Base-by-base conservation (phyloP, 176 grass and related monocot species). In the Lolium multiflorum region DNA sequence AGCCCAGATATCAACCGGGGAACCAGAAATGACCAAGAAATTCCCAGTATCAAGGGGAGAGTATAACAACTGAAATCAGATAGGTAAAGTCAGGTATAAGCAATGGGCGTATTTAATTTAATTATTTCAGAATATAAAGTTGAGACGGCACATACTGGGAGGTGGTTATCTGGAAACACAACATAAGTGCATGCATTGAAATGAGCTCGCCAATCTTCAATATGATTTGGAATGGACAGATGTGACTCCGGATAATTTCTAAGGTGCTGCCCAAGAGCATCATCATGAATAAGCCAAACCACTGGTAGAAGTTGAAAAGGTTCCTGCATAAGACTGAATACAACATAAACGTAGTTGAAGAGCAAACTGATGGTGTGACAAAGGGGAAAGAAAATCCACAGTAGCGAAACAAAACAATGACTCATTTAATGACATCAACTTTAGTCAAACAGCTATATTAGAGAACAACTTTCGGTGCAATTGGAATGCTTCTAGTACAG, bases 241-340 rank as follows among this genome's bases (percentile, higher is more conserved):
- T 63, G 65, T 38, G 60, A 71, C 57, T 91, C 89, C 2, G 47
- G 54, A 81, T 93, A 89, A 77, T 74, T 69, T 84, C 75, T 90
- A 80, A 99, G 48, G 61, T 68, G 84, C 41, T 89, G 81, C 26
- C 94, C 97, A 79, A 99, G 90, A 77, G 81, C 88, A 81, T 96
- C 97, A 89, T 96, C 94, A 80, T 96, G 86, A 93, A 99, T 82
- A 86, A 99, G 84, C 97, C 97, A 99, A 73, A 99, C 66, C 65
- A 99, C 81, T 54, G 97, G 94, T 82, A 94, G 20, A 91, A 88
- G 89, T 83, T 62, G 82, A 66, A 96, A 99, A 80, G 97, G 94
- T 81, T 99, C 92, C 90, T 94, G 90, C 92, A 94, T 92, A 94
- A 99, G 92, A 86, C 97, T 99, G 90, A 91, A 88, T 49, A 82